phyloP scores from a whole-genome alignment of 768 basidiomycete species.

The Rhodotorula taiwanensis region DNA sequence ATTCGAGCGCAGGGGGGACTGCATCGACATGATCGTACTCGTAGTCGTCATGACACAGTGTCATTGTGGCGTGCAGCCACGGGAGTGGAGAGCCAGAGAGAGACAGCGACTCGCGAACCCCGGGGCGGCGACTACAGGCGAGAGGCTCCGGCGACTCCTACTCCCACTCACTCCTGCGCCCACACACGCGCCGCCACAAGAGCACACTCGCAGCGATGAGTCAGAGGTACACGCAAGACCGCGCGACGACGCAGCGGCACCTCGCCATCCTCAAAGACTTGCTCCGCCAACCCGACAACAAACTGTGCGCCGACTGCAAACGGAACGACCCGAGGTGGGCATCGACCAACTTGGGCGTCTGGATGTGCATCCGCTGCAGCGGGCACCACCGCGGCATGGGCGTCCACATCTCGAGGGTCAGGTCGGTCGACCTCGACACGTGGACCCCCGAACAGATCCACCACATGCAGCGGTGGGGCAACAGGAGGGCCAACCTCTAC shows the following conservation, averaged over 20 bases:
- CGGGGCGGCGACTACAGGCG: background rate
- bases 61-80: background rate
- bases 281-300: slow-evolving; percentile 80
- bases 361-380: slow-evolving; percentile 93
- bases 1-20: slow-evolving; percentile 1
- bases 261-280: slow-evolving; percentile 66
- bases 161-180: no score
- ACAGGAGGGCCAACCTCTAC: slow-evolving; percentile 81
- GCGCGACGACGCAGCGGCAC: slow-evolving; percentile 20
- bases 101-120: background rate
- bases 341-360: slow-evolving; percentile 95
- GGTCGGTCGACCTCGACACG: slow-evolving; percentile 91
- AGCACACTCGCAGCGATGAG: slow-evolving; percentile 3
- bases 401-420: slow-evolving; percentile 94
- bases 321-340: slow-evolving; percentile 98
- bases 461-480: slow-evolving; percentile 85
- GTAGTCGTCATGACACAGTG: background rate
- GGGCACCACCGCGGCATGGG: slow-evolving; percentile 97
- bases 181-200: background rate
- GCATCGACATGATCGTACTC: background rate
- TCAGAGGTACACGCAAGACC: slow-evolving; percentile 25
- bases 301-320: slow-evolving; percentile 89
- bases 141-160: background rate
- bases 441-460: slow-evolving; percentile 99
- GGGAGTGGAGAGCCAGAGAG: no score